Evolutionary conservation across 176 grass and related monocot genomes (phyloP).

Genomic region (Secale cereale): DNA sequence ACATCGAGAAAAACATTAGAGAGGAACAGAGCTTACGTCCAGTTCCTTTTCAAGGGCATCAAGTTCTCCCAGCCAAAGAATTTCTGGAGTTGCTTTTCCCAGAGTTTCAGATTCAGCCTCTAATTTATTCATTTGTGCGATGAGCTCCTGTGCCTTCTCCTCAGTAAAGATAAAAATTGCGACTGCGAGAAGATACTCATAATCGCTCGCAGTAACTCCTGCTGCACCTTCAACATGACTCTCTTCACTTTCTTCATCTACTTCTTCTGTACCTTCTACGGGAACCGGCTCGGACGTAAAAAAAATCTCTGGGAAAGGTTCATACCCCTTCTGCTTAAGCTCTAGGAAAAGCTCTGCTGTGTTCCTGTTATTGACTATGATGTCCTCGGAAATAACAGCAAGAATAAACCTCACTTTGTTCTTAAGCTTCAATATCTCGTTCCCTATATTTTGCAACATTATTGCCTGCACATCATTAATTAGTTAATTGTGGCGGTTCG

Average conservation of each 20-base stretch:
- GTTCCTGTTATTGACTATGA: constrained; percentile 70
- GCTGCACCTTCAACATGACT: constrained; percentile 31
- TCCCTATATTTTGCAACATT: constrained; percentile 49
- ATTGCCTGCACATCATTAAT: constrained; percentile 39
- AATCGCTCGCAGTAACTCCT: constrained; percentile 40
- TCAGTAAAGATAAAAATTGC: constrained; percentile 65
- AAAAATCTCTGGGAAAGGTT: not conserved
- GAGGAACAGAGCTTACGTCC: constrained; percentile 44
- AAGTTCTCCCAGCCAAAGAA: constrained; percentile 80
- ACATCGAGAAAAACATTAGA: not conserved
- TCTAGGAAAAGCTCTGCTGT: constrained; percentile 73
- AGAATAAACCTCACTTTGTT: constrained; percentile 80
- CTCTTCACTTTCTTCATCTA: constrained; percentile 43
- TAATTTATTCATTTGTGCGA: constrained; percentile 42
- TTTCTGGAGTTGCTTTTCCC: constrained; percentile 29
- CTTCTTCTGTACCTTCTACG: not conserved
- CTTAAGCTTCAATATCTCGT: constrained; percentile 58
- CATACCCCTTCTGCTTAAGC: constrained; percentile 53
- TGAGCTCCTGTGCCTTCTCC: constrained; percentile 64
- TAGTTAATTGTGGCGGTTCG: not conserved
- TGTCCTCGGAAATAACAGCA: constrained; percentile 49
- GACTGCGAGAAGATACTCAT: constrained; percentile 81
- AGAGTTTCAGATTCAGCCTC: constrained; percentile 40
- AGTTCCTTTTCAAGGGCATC: constrained; percentile 72
- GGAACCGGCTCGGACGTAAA: constrained; percentile 28